Conservation (phyloP, 345 rosid genomes). For the Hevea brasiliensis region DNA sequence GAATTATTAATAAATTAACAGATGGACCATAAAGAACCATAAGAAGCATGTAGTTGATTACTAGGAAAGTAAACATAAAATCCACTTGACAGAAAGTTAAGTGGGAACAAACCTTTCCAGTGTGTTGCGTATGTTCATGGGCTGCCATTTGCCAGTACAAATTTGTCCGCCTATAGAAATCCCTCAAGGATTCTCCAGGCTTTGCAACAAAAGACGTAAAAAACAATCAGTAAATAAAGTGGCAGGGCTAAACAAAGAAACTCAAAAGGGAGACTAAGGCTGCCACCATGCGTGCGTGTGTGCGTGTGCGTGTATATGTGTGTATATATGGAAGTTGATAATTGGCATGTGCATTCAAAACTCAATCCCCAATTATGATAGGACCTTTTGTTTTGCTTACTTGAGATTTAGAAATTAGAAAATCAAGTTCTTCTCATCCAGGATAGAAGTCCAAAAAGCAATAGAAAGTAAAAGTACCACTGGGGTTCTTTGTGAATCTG, state of each 20-base stretch:
- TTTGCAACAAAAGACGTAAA: constrained; percentile 32
- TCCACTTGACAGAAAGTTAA: neutral
- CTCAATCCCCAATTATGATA: constrained; percentile 1
- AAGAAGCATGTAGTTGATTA: neutral
- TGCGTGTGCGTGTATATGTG: no score
- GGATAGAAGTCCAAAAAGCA: neutral
- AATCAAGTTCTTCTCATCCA: neutral
- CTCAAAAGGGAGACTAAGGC: neutral
- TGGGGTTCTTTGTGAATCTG: constrained; percentile 96
- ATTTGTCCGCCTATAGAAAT: constrained; percentile 86
- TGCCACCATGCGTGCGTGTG: neutral
- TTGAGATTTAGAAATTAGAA: neutral
- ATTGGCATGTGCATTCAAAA: neutral
- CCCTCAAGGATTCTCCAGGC: constrained; percentile 95
- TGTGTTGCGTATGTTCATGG: constrained; percentile 94
- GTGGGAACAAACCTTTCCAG: constrained; percentile 74
- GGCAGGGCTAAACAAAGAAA: neutral
- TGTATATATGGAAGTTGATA: no score
- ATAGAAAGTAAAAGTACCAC: constrained; percentile 39
- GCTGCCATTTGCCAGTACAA: constrained; percentile 99
- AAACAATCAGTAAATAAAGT: constrained; percentile 8
- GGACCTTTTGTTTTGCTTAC: neutral
- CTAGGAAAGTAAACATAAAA: neutral
- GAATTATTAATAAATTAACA: neutral
- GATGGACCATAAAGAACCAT: neutral